These are phyloP conservation scores for Quercus engelmannii DNA, from an alignment of 306 rosid genomes.

Conservation along the genomic window DNA sequence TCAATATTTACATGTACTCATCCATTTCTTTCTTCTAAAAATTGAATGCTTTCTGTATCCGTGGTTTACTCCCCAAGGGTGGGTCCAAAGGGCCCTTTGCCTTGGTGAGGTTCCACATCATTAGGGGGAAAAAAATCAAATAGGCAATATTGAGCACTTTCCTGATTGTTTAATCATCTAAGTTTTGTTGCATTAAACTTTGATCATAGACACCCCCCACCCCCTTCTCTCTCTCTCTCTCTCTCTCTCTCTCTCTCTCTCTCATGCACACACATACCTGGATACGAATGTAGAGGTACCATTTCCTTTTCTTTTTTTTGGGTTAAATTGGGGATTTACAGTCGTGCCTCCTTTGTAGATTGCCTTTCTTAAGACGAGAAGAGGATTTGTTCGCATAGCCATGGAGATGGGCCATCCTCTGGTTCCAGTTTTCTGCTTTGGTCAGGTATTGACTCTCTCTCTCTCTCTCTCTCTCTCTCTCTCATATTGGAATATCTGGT, in stretches of 20 bases:
- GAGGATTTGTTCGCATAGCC: constrained; percentile 87
- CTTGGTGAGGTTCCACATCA: no score
- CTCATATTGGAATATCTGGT: neutral
- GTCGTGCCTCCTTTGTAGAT: constrained; percentile 31
- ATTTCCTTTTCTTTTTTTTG: neutral
- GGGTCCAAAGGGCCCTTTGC: no score
- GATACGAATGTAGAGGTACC: neutral
- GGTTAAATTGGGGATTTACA: neutral
- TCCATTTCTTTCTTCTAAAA: neutral
- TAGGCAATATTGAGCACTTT: neutral
- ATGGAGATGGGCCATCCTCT: constrained; percentile 74
- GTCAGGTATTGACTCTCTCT: constrained; percentile 55
- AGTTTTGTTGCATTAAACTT: neutral
- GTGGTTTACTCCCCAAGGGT: no score
- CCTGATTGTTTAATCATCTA: neutral
- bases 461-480: neutral
- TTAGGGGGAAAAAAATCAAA: neutral
- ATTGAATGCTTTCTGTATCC: neutral
- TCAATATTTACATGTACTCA: neutral
- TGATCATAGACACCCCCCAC: neutral
- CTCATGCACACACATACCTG: neutral
- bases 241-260: neutral
- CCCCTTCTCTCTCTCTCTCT: neutral
- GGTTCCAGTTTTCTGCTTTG: constrained; percentile 94
- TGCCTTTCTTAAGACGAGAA: constrained; percentile 71